Evolutionary conservation across 1,284 basidiomycete species (phyloP), one percentile per base, ranked within the genome.

Genomic region (Athelia psychrophila): DNA sequence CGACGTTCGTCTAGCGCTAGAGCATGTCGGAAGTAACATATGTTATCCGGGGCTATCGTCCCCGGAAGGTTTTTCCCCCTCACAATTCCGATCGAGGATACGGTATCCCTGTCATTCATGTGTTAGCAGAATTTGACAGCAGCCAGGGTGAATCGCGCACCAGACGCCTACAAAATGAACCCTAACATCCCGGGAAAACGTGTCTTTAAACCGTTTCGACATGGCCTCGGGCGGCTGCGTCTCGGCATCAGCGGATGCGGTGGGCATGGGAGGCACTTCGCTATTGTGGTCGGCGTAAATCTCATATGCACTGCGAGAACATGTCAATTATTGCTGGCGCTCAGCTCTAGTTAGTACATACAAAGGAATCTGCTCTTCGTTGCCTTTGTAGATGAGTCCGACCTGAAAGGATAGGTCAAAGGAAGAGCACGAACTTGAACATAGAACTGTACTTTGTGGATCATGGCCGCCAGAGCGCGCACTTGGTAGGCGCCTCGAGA

Each of bases 401-500:
- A 70, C 64, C 69, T 71, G 25, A 19, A 44, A 44, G 8, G 49
- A 44, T 44, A 25, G 27, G 13, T 15, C 20, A 13, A 24, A 42
- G 25, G 27, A 48, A 6, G 16, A 44, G 45, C 4, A 54, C 19
- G 22, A 45, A 16, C 24, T 16, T 33, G 25, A 18, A 30, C 22
- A n/a, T 3, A 1, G 8, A 38, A 42, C 16, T 42, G 38, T 52
- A 74, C 74, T 53, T 61, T 65, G 8, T 71, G 52, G 44, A 76
- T 73, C 75, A 77, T 76, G 0, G 56, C 73, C 0, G 75, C 72
- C 2, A 76, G 56, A 2, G 60, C 62, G 3, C 76, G 67, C 12
- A 68, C 75, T 63, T 77, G 75, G 55, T 75, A 77, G 20, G 76
- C 75, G 15, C 75, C 76, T 30, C 75, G 65, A 47, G 74, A 77